Percentiles rank a stretch among this genome's conserved stretches.
Conservation (phyloP, 805 yeast species). For the Candida silvicultrix region DNA sequence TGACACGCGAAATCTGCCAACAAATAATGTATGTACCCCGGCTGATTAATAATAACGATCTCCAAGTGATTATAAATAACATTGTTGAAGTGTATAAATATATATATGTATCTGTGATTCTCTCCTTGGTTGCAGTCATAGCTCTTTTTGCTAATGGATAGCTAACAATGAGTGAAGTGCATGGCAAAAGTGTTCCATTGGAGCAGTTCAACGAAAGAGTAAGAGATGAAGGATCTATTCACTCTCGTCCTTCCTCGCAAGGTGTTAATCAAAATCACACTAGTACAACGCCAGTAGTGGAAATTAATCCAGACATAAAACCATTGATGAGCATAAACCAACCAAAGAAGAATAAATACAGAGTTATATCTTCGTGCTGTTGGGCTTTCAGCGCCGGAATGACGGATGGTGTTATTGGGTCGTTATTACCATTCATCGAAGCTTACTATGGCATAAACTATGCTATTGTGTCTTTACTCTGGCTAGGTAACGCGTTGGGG, state of each 20-base stretch:
- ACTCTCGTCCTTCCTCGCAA: not conserved
- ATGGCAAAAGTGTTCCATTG: not conserved
- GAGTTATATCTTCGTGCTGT: constrained; percentile 33
- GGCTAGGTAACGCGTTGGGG: constrained; percentile 56
- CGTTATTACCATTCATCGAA: constrained; percentile 51
- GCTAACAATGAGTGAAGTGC: not conserved
- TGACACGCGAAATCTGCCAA: not conserved
- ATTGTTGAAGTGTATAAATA: too few relatives aligned
- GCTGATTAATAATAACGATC: not conserved
- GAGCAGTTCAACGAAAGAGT: not conserved
- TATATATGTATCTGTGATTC: too few relatives aligned
- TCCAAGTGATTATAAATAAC: too few relatives aligned
- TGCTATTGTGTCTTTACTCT: constrained; percentile 48
- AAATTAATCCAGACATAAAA: constrained; percentile 2
- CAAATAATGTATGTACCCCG: not conserved
- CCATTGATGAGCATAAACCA: constrained; percentile 31
- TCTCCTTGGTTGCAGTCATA: too few relatives aligned
- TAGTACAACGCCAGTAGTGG: not conserved
- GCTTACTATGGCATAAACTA: constrained; percentile 39
- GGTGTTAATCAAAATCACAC: too few relatives aligned
- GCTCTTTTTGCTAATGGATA: too few relatives aligned
- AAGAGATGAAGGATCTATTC: not conserved
- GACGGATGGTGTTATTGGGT: constrained; percentile 55
- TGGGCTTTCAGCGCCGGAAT: constrained; percentile 40
- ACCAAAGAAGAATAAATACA: constrained; percentile 37